Conservation (phyloP, 345 rosid genomes). For the Ceriops decandra region DNA sequence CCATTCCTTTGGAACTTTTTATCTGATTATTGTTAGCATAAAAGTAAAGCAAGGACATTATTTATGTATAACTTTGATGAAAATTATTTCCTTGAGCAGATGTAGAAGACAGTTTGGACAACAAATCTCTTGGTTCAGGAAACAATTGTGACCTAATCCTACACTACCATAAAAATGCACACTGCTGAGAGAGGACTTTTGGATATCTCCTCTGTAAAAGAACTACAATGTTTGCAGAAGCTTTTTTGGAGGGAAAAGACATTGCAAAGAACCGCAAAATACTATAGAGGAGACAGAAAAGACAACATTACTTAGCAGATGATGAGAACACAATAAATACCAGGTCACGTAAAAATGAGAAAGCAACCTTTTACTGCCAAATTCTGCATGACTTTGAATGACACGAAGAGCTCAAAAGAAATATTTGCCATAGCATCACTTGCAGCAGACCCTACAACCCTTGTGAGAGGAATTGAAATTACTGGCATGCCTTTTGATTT, state of each 20-base stretch:
- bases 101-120: no score
- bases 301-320: not conserved
- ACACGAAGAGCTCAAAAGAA: slow-evolving; percentile 55
- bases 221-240: not conserved
- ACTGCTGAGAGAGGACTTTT: not conserved
- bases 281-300: not conserved
- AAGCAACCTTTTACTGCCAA: slow-evolving; percentile 45
- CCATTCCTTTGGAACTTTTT: not conserved
- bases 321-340: not conserved
- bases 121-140: not conserved
- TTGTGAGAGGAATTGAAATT: slow-evolving; percentile 48
- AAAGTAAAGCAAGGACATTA: not conserved
- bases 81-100: not conserved
- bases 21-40: not conserved
- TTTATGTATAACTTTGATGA: not conserved
- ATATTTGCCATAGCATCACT: slow-evolving; percentile 56
- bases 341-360: slow-evolving; percentile 5
- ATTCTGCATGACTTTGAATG: slow-evolving; percentile 42
- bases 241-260: not conserved
- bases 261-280: not conserved
- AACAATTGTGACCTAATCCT: not conserved
- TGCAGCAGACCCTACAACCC: slow-evolving; percentile 53
- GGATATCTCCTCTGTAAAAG: not conserved
- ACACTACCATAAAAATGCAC: not conserved
- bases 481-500: slow-evolving; percentile 92